phyloP scores from a whole-genome alignment of 441 rosid genomes.

The Mallotus japonicus region DNA sequence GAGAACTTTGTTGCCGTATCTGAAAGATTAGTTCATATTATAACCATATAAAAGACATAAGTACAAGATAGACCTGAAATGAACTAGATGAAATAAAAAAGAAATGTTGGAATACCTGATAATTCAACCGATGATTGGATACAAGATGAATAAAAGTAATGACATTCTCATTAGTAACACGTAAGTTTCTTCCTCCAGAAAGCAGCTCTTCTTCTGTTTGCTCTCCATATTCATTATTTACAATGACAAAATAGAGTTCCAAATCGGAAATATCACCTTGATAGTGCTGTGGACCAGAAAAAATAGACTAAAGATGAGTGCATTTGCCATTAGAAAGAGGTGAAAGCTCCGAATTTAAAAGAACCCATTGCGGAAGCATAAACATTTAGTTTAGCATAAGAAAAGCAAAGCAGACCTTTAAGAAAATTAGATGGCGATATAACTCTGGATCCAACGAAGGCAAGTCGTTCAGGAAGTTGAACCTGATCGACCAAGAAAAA shows the following conservation, averaged over 20 bases:
- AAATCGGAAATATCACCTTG: slow-evolving; percentile 74
- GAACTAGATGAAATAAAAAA: background rate
- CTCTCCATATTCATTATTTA: slow-evolving; percentile 97
- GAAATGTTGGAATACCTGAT: slow-evolving; percentile 52
- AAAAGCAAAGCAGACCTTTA: slow-evolving; percentile 58
- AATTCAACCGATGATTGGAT: slow-evolving; percentile 92
- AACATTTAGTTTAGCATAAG: slow-evolving; percentile 10
- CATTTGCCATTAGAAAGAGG: background rate
- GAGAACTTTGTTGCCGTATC: slow-evolving; percentile 96
- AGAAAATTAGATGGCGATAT: slow-evolving; percentile 93
- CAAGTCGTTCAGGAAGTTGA: slow-evolving; percentile 90
- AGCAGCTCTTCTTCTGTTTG: slow-evolving; percentile 92
- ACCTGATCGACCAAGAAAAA: slow-evolving; percentile 51
- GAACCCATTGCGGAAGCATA: background rate
- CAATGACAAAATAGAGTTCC: slow-evolving; percentile 90
- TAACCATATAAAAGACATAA: slow-evolving; percentile 6
- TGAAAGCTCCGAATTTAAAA: slow-evolving; percentile 4
- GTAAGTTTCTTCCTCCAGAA: slow-evolving; percentile 77
- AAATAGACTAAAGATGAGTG: background rate
- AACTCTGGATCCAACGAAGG: slow-evolving; percentile 97
- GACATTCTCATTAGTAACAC: slow-evolving; percentile 87
- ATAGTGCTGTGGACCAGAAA: slow-evolving; percentile 60
- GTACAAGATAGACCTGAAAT: slow-evolving; percentile 10
- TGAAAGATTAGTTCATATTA: slow-evolving; percentile 34
- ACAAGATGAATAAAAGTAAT: slow-evolving; percentile 92